Base-by-base conservation (phyloP, 257 asterid species). In the Ehretia macrophylla region DNA sequence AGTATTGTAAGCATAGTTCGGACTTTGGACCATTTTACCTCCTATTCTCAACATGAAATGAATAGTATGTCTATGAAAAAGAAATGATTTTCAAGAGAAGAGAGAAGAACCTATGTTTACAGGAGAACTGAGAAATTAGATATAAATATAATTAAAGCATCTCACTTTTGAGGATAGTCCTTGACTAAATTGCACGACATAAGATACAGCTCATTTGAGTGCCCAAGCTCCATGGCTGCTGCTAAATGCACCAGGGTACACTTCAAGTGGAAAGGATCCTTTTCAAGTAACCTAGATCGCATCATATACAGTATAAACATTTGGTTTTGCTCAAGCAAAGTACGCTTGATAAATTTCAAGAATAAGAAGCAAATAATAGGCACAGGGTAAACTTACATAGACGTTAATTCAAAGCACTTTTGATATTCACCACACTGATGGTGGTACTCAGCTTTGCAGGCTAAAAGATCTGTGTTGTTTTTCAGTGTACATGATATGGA, bases 101-200 rank as follows among this genome's bases (percentile, higher is more conserved):
- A 27, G 35, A 27, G 35, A 27, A 27, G 19, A 5, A 42, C 62
- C 21, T 35, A 59, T n/a, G 14, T 21, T 42, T 27, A 45, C 51
- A 8, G 39, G 53, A 54, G 11, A 48, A 51, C n/a, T 20, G 59
- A 38, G 11, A 48, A 13, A 37, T 22, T n/a, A 46, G 35, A 16
- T 57, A 47, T 40, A 17, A 42, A 62, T 23, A n/a, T 8, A 40
- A 37, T 27, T 35, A 42, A 27, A 64, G 55, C 37, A 17, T 72
- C 96, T 93, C 80, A 93, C 97, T 89, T 85, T 69, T 89, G 95
- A 67, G 99, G 99, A 72, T 91, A 86, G 83, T 93, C 99, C 80
- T 89, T 93, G 69, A 88, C 97, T 73, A 93, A 83, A 80, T 93
- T 93, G 89, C 96, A 86, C 27, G 99, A 88, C 97, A 93, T 83